Conservation (phyloP, 148 eudicot species). For the Rhododendron williamsianum region DNA sequence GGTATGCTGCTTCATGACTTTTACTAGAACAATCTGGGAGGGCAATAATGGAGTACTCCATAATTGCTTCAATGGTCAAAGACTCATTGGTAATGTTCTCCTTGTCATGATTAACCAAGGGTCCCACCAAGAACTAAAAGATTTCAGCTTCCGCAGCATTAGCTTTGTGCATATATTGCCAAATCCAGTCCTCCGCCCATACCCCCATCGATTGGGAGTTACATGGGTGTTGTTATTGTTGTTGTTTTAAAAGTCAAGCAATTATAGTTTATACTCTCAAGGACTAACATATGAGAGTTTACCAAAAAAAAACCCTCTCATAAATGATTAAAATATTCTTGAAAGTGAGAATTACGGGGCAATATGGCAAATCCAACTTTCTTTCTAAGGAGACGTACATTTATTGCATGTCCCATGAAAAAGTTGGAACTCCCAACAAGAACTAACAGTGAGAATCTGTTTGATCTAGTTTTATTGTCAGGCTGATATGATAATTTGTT, state of each 20-base stretch:
- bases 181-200: neutral
- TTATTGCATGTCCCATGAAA: neutral
- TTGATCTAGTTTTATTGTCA: neutral
- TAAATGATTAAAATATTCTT: neutral
- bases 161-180: neutral
- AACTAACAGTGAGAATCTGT: neutral
- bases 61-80: neutral
- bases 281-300: neutral
- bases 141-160: neutral
- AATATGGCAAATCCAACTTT: neutral
- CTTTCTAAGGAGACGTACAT: neutral
- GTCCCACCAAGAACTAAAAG: neutral
- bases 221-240: neutral
- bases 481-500: neutral
- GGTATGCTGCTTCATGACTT: neutral
- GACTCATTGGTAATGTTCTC: neutral
- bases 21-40: neutral
- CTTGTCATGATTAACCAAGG: constrained; percentile 4
- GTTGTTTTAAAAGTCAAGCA: neutral
- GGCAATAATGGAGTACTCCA: neutral
- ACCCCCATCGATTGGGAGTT: neutral
- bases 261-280: neutral
- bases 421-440: neutral
- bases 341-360: neutral
- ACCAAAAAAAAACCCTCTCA: neutral